These are phyloP conservation scores for Calonectria fujianensis DNA, from an alignment of 2,329 filamentous ascomycete genomes.

Conservation along the genomic window DNA sequence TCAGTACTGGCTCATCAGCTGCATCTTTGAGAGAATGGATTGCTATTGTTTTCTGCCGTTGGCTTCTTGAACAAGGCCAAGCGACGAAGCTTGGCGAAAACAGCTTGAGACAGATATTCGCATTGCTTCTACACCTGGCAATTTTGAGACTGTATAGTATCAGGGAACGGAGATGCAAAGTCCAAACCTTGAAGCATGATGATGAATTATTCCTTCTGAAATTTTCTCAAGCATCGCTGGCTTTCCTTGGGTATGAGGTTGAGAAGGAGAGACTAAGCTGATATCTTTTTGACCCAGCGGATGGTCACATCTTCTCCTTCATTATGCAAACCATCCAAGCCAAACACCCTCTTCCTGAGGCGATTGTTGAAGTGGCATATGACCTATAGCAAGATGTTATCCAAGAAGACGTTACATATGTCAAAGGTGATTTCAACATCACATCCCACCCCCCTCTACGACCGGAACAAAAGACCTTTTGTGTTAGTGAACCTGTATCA, in stretches of 20 bases:
- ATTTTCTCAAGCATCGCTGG: constrained; percentile 52
- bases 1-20: neutral
- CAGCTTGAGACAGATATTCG: constrained; percentile 37
- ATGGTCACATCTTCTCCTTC: constrained; percentile 55
- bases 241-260: constrained; percentile 38
- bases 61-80: constrained; percentile 34
- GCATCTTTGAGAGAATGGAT: constrained; percentile 40
- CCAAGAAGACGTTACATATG: neutral
- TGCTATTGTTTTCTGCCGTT: constrained; percentile 38
- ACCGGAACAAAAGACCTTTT: neutral
- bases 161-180: constrained; percentile 42
- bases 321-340: constrained; percentile 45
- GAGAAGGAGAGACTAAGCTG: constrained; percentile 38
- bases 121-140: constrained; percentile 41
- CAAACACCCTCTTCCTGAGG: constrained; percentile 1
- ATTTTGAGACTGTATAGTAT: constrained; percentile 40
- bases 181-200: neutral
- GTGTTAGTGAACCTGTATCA: neutral
- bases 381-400: constrained; percentile 29
- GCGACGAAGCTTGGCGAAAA: neutral
- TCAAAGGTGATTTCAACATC: constrained; percentile 19
- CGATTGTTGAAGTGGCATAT: constrained; percentile 29
- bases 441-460: neutral
- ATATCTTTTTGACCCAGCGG: constrained; percentile 59
- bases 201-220: constrained; percentile 29